Percentiles rank a stretch among this genome's conserved stretches.
phyloP scores from a whole-genome alignment of 1,284 basidiomycete species.

The Boletus semigastroideus region DNA sequence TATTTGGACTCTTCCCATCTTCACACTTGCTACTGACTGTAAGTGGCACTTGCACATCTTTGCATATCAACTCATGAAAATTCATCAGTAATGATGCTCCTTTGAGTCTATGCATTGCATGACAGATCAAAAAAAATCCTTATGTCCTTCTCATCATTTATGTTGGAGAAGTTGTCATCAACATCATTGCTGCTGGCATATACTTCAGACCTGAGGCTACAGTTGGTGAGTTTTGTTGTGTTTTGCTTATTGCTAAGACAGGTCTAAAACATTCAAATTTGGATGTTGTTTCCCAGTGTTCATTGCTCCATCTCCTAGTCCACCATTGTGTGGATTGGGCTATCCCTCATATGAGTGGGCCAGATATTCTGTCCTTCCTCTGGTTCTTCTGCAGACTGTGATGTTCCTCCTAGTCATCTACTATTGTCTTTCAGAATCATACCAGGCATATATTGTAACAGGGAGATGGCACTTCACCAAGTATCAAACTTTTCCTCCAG shows the following conservation, averaged over 20 bases:
- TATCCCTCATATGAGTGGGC: conserved; percentile 10
- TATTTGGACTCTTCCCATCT: background rate
- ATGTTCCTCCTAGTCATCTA: conserved; percentile 10
- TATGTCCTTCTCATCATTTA: conserved; percentile 5
- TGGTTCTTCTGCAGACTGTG: conserved; percentile 5
- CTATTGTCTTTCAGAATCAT: background rate
- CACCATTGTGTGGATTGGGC: conserved; percentile 1
- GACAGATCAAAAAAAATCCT: conserved; percentile 1
- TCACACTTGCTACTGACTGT: conserved; percentile 5
- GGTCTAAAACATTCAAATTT: background rate
- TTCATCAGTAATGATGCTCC: conserved; percentile 7
- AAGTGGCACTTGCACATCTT: background rate
- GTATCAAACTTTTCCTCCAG: conserved; percentile 4
- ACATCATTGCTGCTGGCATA: background rate
- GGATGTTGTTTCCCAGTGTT: background rate
- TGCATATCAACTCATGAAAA: background rate
- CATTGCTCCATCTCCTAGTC: conserved; percentile 1
- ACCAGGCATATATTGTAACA: background rate
- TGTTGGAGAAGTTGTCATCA: background rate
- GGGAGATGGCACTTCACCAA: conserved; percentile 6
- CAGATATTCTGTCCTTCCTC: conserved; percentile 5
- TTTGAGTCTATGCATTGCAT: conserved; percentile 12
- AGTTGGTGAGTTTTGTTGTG: background rate
- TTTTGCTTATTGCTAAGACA: too few species aligned
- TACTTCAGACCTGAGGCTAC: background rate